Evolutionary conservation across 225 moss, liverwort and hornwort species (phyloP).

Genomic region (Pseudoscleropodium purum): DNA sequence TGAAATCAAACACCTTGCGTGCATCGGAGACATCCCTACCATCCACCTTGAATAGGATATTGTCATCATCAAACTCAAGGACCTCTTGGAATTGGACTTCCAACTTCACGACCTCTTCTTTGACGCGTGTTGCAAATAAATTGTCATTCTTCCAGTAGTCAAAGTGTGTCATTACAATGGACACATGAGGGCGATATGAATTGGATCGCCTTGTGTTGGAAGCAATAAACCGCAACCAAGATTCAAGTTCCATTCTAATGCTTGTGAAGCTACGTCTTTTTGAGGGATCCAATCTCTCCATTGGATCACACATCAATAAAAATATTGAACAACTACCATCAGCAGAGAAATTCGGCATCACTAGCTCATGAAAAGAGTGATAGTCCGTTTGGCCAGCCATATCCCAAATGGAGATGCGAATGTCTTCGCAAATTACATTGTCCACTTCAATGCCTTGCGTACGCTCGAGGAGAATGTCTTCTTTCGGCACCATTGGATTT

Average conservation of each 20-base stretch:
- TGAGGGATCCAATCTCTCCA: fast-evolving
- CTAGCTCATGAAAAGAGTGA: not conserved
- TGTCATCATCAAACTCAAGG: not conserved
- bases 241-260: fast-evolving
- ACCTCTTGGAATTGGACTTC: not conserved
- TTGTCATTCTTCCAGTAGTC: not conserved
- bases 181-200: not conserved
- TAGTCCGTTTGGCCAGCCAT: not conserved
- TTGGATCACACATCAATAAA: not conserved
- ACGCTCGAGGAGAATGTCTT: not conserved
- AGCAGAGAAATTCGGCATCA: not conserved
- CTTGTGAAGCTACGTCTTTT: fast-evolving
- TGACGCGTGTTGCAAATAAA: fast-evolving
- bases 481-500: fast-evolving
- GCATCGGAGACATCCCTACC: not conserved
- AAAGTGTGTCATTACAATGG: not conserved
- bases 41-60: not conserved
- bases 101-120: not conserved
- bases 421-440: fast-evolving
- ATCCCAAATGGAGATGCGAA: not conserved
- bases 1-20: not conserved
- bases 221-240: not conserved
- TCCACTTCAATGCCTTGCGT: not conserved
- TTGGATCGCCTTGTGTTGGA: not conserved
- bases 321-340: not conserved